Evolutionary conservation across 129 eudicot genomes (phyloP).

Genomic region (Ambrosia artemisiifolia): DNA sequence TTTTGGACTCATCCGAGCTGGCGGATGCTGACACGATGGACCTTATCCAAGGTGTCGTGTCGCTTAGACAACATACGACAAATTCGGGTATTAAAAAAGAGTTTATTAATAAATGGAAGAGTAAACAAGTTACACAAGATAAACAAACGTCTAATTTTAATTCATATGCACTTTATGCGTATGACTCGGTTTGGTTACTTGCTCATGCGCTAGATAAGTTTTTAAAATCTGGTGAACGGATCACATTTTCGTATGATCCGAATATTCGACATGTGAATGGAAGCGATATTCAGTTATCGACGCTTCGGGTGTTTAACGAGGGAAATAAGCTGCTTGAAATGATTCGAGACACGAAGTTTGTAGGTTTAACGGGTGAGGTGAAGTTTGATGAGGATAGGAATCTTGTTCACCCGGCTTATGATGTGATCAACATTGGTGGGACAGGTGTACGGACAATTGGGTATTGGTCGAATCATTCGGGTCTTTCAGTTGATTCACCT

Average conservation of each 20-base stretch:
- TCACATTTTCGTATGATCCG: slow-evolving; percentile 64
- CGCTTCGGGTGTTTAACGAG: slow-evolving; percentile 59
- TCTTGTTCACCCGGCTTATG: slow-evolving; percentile 68
- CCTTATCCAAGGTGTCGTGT: slow-evolving; percentile 66
- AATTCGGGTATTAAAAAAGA: slow-evolving; percentile 48
- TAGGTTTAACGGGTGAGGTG: slow-evolving; percentile 68
- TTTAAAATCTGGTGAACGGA: slow-evolving; percentile 41
- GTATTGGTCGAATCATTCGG: slow-evolving; percentile 86
- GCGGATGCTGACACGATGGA: slow-evolving; percentile 44
- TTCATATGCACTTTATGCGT: slow-evolving; percentile 84
- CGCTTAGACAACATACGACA: slow-evolving; percentile 71
- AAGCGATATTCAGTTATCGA: slow-evolving; percentile 42
- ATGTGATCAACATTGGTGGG: slow-evolving; percentile 72
- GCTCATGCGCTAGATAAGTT: slow-evolving; percentile 80
- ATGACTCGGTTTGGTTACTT: slow-evolving; percentile 84
- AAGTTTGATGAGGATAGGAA: slow-evolving; percentile 63
- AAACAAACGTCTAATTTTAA: slow-evolving; percentile 45
- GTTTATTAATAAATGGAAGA: slow-evolving; percentile 47
- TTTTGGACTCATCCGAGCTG: slow-evolving; percentile 56
- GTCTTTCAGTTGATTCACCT: slow-evolving; percentile 64
- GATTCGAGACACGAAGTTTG: slow-evolving; percentile 45
- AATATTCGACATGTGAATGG: slow-evolving; percentile 38
- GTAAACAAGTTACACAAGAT: slow-evolving; percentile 37
- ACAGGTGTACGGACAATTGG: slow-evolving; percentile 64
- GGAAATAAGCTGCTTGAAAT: slow-evolving; percentile 57